These are phyloP conservation scores for Cercospora sesami DNA, from an alignment of 2,329 filamentous ascomycete species.

Conservation along the genomic window DNA sequence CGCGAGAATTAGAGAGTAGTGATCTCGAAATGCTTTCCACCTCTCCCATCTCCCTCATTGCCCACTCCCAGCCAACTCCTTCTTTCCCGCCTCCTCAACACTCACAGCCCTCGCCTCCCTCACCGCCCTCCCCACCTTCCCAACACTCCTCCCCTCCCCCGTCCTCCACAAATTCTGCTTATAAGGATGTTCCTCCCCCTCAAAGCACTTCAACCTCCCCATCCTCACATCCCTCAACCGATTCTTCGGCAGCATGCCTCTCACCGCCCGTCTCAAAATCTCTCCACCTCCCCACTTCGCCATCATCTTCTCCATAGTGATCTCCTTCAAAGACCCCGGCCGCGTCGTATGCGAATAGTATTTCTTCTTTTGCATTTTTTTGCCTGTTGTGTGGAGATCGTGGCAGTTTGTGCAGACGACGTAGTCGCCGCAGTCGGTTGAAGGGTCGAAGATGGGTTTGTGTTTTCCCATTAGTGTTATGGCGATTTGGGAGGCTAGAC, in stretches of 20 bases:
- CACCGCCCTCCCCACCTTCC: constrained; percentile 44
- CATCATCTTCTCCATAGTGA: constrained; percentile 95
- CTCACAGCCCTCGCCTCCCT: constrained; percentile 7
- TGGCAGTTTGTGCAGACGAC: constrained; percentile 83
- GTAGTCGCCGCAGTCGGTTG: constrained; percentile 98
- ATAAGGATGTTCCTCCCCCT: constrained; percentile 89
- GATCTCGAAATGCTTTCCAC: neutral
- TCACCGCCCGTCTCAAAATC: constrained; percentile 85
- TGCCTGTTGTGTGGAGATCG: constrained; percentile 82
- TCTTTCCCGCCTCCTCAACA: constrained; percentile 1
- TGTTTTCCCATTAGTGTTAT: constrained; percentile 94
- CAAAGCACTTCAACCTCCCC: constrained; percentile 87
- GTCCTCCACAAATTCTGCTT: constrained; percentile 81
- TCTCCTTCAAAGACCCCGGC: constrained; percentile 79
- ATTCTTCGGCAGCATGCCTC: constrained; percentile 98
- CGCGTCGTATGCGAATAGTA: constrained; percentile 95
- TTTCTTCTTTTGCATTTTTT: constrained; percentile 89
- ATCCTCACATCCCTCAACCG: constrained; percentile 82
- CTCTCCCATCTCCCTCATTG: neutral
- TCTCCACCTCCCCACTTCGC: constrained; percentile 91
- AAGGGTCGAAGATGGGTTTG: constrained; percentile 96
- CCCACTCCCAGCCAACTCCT: neutral
- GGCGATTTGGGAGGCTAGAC: constrained; percentile 84
- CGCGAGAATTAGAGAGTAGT: neutral
- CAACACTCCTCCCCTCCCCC: constrained; percentile 39